Base-by-base conservation (phyloP, 2,329 filamentous ascomycete genomes). In the Gnomoniopsis sp. region DNA sequence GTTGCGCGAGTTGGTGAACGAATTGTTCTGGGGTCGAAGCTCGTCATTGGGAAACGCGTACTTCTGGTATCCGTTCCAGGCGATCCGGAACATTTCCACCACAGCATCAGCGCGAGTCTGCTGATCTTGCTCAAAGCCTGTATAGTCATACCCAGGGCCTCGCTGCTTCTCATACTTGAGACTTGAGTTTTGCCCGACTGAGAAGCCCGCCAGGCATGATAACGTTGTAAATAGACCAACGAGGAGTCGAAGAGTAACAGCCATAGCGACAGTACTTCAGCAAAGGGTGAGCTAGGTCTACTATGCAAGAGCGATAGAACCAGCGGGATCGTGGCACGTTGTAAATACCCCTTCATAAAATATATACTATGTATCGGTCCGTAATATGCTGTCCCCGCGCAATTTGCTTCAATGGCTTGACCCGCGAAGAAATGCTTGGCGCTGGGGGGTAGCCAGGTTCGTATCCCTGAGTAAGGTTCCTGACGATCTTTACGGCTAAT, bases 21-120 rank as follows among this genome's bases (percentile, higher is more conserved):
- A 48, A 12, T 26, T 52, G 17, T 53, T 53, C 19, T 52, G 41
- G 6, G 55, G 49, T 17, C 49, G 49, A 19, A 57, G 33, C 30
- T 57, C 41, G 26, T 53, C 55, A 21, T 52, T 46, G 43, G 55
- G 55, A 19, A 53, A 57, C 10, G 55, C 49, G 10, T 53, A 41
- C 47, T 53, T 26, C 19, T 47, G 46, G 19, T 57, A 57, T 10
- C 55, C 55, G 14, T 57, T 17, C 55, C 49, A 51, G 17, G 49
- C 55, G 17, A 57, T 52, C 2, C 46, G 30, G 49, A 53, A 57
- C 49, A 38, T 53, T 21, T 53, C 55, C 6, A 49, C 26, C 47
- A 49, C 47, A 49, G 47, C 47, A 34, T 49, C 47, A 23, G 47
- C 47, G 23, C 47, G 47, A 49, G 19, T 23, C 17, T 34, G 17